Conservation (phyloP, 345 rosid genomes). For the Aquilaria yunnanensis region DNA sequence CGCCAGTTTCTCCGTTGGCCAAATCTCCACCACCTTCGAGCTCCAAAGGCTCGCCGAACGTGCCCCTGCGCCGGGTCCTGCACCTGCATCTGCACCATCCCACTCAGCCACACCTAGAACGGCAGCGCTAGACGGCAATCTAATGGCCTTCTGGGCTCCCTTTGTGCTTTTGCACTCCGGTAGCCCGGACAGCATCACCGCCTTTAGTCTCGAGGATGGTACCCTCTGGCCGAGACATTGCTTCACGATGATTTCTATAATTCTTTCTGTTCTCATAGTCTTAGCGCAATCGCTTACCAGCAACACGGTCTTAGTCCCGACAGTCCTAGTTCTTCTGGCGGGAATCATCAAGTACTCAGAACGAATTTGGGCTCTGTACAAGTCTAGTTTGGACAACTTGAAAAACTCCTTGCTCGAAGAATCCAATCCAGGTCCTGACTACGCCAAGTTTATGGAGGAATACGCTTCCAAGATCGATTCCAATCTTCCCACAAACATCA, state of each 20-base stretch:
- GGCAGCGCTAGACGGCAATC: slow-evolving; percentile 17
- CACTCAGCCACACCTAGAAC: not conserved
- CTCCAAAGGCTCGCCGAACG: slow-evolving; percentile 6
- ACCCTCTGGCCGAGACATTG: slow-evolving; percentile 59
- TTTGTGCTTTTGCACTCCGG: slow-evolving; percentile 62
- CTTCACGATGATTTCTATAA: slow-evolving; percentile 38
- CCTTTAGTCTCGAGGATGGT: slow-evolving; percentile 58
- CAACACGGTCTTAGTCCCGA: slow-evolving; percentile 25
- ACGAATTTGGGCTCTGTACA: slow-evolving; percentile 47
- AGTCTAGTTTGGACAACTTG: slow-evolving; percentile 49
- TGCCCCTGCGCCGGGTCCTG: too few relatives aligned
- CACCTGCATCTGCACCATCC: too few relatives aligned
- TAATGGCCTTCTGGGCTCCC: slow-evolving; percentile 68
- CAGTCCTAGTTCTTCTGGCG: slow-evolving; percentile 34
- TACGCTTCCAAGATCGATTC: not conserved
- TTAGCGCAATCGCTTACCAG: slow-evolving; percentile 27
- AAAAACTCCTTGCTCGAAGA: slow-evolving; percentile 48
- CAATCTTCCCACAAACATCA: slow-evolving; percentile 24
- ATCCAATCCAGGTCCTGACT: not conserved
- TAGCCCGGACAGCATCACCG: slow-evolving; percentile 65
- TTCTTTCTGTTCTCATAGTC: slow-evolving; percentile 31
- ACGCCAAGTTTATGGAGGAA: not conserved
- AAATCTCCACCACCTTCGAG: slow-evolving; percentile 35
- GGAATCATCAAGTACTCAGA: slow-evolving; percentile 59
- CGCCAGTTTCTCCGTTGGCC: slow-evolving; percentile 49